Conservation (phyloP, 1,139 yeast species). For the Suhomyces taliae region DNA sequence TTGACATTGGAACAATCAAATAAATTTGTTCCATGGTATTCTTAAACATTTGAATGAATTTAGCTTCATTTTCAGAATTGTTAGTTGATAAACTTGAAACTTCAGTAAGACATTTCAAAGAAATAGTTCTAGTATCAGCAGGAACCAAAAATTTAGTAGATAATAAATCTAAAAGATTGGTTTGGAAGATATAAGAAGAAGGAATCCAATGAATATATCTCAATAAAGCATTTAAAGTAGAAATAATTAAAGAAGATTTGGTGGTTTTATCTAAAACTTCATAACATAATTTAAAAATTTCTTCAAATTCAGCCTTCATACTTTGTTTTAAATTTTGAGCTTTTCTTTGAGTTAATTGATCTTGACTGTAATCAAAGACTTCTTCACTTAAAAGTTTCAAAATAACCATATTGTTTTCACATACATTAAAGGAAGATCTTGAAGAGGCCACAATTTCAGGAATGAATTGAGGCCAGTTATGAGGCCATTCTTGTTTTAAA, state of each 20-base stretch:
- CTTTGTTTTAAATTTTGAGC: constrained; percentile 78
- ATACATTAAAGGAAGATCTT: constrained; percentile 83
- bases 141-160: constrained; percentile 77
- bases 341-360: constrained; percentile 95
- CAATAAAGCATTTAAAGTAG: constrained; percentile 80
- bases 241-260: constrained; percentile 76
- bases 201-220: constrained; percentile 96
- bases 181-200: constrained; percentile 81
- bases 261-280: constrained; percentile 89
- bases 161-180: constrained; percentile 70
- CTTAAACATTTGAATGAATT: constrained; percentile 70
- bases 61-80: constrained; percentile 60
- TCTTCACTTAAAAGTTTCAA: constrained; percentile 89
- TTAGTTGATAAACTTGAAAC: constrained; percentile 63
- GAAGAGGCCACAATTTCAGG: constrained; percentile 90
- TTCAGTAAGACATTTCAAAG: constrained; percentile 92
- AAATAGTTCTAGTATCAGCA: constrained; percentile 75
- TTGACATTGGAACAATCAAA: constrained; percentile 68
- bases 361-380: constrained; percentile 91
- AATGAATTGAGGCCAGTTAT: constrained; percentile 95
- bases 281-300: constrained; percentile 87
- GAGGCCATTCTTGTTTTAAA: constrained; percentile 98
- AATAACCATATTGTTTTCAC: constrained; percentile 96
- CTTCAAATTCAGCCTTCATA: constrained; percentile 88
- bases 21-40: constrained; percentile 72